Evolutionary conservation across 352 stramenopile genomes (phyloP).

Genomic region (Globisporangium polare): DNA sequence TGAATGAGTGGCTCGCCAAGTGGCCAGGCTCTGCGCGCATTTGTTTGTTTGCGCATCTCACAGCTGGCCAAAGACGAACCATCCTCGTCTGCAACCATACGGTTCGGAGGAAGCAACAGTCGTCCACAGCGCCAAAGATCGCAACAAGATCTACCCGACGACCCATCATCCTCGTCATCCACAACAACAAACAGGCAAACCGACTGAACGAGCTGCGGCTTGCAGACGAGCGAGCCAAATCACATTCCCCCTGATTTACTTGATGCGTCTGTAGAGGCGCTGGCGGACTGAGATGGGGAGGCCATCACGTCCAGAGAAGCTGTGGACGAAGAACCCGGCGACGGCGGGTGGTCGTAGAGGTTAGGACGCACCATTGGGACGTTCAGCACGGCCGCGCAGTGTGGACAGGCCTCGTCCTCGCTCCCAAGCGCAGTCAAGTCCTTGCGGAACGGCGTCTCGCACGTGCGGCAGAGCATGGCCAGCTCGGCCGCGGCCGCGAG

Average conservation of each 20-base stretch:
- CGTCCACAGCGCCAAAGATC: conserved; percentile 6
- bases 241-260: neutral
- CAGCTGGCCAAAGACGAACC: neutral
- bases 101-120: conserved; percentile 1
- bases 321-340: neutral
- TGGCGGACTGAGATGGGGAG: neutral
- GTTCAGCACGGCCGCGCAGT: conserved; percentile 50
- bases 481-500: conserved; percentile 40
- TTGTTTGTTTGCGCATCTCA: conserved; percentile 3
- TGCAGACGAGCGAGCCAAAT: conserved; percentile 13
- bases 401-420: conserved; percentile 60
- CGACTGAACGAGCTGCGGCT: neutral
- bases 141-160: conserved; percentile 1
- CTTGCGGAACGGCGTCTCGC: conserved; percentile 60
- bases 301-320: neutral
- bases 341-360: neutral
- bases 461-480: conserved; percentile 66
- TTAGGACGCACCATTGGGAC: conserved; percentile 15
- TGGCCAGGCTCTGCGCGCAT: neutral
- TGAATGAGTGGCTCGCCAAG: neutral
- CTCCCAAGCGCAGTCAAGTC: conserved; percentile 43
- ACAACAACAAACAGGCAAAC: neutral
- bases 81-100: conserved; percentile 8
- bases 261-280: neutral
- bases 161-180: neutral